phyloP scores from a whole-genome alignment of 805 yeast species.

The Komagataella populi region DNA sequence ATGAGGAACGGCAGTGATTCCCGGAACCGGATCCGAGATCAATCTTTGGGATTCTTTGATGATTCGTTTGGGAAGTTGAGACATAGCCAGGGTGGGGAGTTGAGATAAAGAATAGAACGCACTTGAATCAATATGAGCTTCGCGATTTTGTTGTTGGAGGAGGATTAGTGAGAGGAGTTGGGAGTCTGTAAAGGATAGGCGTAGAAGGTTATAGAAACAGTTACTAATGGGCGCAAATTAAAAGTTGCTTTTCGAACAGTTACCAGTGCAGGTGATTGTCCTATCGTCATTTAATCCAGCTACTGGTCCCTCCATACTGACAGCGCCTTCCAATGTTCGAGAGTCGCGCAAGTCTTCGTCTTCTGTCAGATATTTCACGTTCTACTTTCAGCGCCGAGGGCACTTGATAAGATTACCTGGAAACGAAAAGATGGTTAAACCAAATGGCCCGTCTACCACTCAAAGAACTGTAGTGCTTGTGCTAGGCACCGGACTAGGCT shows the following conservation, averaged over 20 bases:
- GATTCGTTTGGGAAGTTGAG: conserved; percentile 77
- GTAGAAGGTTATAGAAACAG: not conserved
- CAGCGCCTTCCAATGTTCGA: not conserved
- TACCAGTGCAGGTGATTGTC: too few relatives aligned
- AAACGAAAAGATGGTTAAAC: not conserved
- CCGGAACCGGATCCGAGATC: conserved; percentile 91
- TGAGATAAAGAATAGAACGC: not conserved
- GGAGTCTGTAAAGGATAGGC: not conserved
- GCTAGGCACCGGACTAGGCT: not conserved
- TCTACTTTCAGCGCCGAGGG: not conserved
- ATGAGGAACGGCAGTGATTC: conserved; percentile 85
- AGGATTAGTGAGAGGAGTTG: not conserved
- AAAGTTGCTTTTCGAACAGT: too few relatives aligned
- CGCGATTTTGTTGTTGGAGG: not conserved
- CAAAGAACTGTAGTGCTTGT: not conserved
- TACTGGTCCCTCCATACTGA: too few relatives aligned
- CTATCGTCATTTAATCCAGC: too few relatives aligned
- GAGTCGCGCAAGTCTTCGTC: not conserved
- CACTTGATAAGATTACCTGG: not conserved
- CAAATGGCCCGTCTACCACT: not conserved
- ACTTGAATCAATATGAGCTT: not conserved
- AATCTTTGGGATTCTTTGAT: conserved; percentile 91
- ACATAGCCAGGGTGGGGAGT: conserved; percentile 19
- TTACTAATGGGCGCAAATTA: not conserved
- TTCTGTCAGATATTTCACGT: not conserved